A percentile compares a stretch with the other conserved stretches of the same genome.
Evolutionary conservation across 2,329 filamentous ascomycete genomes (phyloP).

Genomic region (Pseudogymnoascus sp.): DNA sequence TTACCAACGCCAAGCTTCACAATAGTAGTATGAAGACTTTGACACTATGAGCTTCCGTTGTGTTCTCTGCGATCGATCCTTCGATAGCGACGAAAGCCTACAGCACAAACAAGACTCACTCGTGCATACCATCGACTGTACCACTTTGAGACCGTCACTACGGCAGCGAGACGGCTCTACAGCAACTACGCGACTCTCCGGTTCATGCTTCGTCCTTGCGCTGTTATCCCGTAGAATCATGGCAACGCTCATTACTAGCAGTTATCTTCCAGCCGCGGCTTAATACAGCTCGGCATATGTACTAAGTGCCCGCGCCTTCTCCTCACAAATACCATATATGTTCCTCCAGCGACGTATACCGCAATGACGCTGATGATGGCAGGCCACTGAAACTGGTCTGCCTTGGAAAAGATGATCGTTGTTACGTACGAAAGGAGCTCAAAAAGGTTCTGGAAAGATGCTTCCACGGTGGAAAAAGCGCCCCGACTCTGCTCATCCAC

Average conservation of each 20-base stretch:
- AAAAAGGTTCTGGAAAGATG: slow-evolving; percentile 32
- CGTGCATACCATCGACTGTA: slow-evolving; percentile 18
- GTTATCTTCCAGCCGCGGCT: too few species aligned
- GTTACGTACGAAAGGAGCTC: slow-evolving; percentile 33
- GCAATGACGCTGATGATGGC: slow-evolving; percentile 30
- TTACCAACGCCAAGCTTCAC: too few species aligned
- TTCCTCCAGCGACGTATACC: slow-evolving; percentile 26
- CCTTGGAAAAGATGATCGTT: slow-evolving; percentile 30
- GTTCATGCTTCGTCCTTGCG: slow-evolving; percentile 7
- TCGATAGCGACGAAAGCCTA: slow-evolving; percentile 19
- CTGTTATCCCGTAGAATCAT: too few species aligned
- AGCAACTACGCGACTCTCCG: slow-evolving; percentile 21
- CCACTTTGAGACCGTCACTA: slow-evolving; percentile 22
- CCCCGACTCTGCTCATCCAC: slow-evolving; percentile 30
- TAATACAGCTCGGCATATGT: slow-evolving; percentile 18
- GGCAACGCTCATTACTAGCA: too few species aligned
- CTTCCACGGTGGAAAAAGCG: slow-evolving; percentile 35
- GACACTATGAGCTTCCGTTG: slow-evolving; percentile 20
- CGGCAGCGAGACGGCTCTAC: slow-evolving; percentile 20
- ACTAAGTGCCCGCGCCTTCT: slow-evolving; percentile 32
- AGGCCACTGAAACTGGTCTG: slow-evolving; percentile 33
- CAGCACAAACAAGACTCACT: slow-evolving; percentile 19
- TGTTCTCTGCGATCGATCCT: slow-evolving; percentile 22
- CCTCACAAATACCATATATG: slow-evolving; percentile 32
- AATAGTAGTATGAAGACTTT: slow-evolving; percentile 2